A percentile compares a stretch with the other conserved stretches of the same genome.
phyloP scores from a whole-genome alignment of 2,329 filamentous ascomycete species.

The Apiospora saccharicola region DNA sequence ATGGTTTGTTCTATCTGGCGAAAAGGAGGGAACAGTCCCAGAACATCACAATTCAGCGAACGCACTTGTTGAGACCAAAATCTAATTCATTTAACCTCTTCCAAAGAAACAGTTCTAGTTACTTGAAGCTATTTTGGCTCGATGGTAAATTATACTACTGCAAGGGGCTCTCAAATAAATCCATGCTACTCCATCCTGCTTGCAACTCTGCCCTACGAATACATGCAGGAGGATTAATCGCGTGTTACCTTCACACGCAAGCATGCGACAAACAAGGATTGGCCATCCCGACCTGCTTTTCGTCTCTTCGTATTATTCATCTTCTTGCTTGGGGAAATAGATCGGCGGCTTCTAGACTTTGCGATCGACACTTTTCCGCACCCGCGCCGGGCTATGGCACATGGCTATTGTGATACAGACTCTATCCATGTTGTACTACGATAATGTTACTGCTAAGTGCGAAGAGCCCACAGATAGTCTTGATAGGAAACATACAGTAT shows the following conservation, averaged over 20 bases:
- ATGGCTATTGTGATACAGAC: background rate
- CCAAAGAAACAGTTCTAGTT: background rate
- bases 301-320: background rate
- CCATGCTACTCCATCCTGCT: background rate
- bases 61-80: background rate
- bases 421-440: background rate
- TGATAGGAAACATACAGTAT: too few relatives aligned
- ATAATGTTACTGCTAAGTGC: background rate
- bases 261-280: background rate
- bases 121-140: background rate
- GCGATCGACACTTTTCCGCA: background rate
- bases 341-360: constrained; percentile 20
- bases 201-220: background rate
- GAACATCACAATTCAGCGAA: background rate
- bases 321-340: background rate
- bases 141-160: background rate
- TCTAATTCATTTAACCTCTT: background rate
- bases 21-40: too few relatives aligned
- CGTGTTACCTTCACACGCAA: background rate
- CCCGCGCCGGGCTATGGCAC: background rate
- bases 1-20: too few relatives aligned
- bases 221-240: background rate
- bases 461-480: too few relatives aligned
- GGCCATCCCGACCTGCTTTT: background rate
- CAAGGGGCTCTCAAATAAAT: background rate